Evolutionary conservation across 768 basidiomycete genomes (phyloP).

Genomic region (Filobasidium wieringae): DNA sequence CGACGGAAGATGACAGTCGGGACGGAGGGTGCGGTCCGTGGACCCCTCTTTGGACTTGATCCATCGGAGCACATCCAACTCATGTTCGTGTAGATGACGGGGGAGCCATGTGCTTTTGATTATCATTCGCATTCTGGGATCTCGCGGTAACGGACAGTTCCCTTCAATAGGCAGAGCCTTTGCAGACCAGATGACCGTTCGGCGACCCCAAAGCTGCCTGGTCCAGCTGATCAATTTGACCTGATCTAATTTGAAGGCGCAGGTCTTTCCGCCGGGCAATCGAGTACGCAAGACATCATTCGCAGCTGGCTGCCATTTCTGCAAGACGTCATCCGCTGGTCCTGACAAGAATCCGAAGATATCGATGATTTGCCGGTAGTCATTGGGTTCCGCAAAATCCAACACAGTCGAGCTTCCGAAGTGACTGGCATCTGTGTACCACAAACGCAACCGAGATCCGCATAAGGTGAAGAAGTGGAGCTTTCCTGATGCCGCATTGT

Average conservation of each 20-base stretch:
- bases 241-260: neutral
- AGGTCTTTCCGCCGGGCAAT: neutral
- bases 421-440: neutral
- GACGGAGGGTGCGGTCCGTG: no score
- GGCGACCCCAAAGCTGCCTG: neutral
- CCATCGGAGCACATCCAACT: neutral
- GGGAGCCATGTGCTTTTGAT: neutral
- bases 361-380: neutral
- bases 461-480: neutral
- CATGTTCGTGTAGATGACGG: neutral
- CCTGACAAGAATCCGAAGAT: neutral
- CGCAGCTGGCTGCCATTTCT: neutral
- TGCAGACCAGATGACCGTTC: neutral
- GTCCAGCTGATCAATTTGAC: neutral
- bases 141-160: neutral
- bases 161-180: neutral
- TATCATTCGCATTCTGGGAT: neutral
- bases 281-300: neutral
- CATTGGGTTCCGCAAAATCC: neutral
- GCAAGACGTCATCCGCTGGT: neutral
- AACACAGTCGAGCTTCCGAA: neutral
- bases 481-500: neutral
- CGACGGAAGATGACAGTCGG: no score
- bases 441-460: neutral
- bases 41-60: no score